These are phyloP conservation scores for Guadua angustifolia DNA, from an alignment of 176 grass and related monocot species.

Conservation along the genomic window DNA sequence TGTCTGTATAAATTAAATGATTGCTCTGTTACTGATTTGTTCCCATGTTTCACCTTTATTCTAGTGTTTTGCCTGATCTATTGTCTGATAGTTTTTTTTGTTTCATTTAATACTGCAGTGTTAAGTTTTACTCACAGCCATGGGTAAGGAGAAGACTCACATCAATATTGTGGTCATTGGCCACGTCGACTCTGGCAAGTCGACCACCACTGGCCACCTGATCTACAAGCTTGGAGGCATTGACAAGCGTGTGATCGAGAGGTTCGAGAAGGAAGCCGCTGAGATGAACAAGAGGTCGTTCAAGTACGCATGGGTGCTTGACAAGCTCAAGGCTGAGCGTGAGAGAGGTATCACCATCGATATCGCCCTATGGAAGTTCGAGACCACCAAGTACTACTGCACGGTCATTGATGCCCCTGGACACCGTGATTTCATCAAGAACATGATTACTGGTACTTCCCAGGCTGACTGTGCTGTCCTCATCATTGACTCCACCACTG, in stretches of 20 bases:
- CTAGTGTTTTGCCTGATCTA: too few species aligned
- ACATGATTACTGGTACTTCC: conserved; percentile 88
- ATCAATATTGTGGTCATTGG: conserved; percentile 86
- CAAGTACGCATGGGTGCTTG: conserved; percentile 90
- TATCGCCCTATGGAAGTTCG: conserved; percentile 83
- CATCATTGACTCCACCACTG: conserved; percentile 85
- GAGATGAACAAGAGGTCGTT: conserved; percentile 91
- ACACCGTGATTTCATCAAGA: conserved; percentile 91
- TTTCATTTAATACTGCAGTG: background rate
- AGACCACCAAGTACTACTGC: conserved; percentile 89
- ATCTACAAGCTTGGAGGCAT: conserved; percentile 95
- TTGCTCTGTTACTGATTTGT: too few species aligned
- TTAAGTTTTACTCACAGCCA: conserved; percentile 6
- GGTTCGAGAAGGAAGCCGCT: conserved; percentile 76
- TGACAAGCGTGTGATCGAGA: conserved; percentile 89
- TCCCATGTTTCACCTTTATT: too few species aligned
- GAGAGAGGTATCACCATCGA: conserved; percentile 85
- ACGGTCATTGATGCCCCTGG: conserved; percentile 77
- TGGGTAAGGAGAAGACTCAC: conserved; percentile 89
- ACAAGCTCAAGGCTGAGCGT: conserved; percentile 91
- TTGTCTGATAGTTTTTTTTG: background rate
- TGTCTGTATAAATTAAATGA: too few species aligned
- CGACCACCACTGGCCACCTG: conserved; percentile 82
- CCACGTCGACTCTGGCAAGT: conserved; percentile 83
- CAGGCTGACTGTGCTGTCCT: conserved; percentile 86